Evolutionary conservation across 2,329 filamentous ascomycete species (phyloP).

Genomic region (Fusarium sororula): DNA sequence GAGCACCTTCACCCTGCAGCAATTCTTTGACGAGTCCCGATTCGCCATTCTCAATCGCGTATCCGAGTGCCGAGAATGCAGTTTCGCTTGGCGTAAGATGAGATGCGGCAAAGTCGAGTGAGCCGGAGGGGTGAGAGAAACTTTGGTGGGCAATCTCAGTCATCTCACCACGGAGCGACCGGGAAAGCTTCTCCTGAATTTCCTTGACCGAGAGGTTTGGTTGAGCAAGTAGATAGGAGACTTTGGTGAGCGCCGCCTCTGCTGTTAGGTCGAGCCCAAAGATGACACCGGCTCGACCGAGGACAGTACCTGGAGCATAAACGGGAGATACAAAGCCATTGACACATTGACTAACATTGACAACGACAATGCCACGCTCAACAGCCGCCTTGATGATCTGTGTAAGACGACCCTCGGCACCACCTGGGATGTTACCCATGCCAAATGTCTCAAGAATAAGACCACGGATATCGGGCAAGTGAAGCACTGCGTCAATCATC

Average conservation of each 20-base stretch:
- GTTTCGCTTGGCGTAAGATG: constrained; percentile 62
- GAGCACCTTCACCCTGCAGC: constrained; percentile 70
- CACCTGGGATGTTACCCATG: constrained; percentile 89
- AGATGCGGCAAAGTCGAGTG: constrained; percentile 53
- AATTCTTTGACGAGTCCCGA: constrained; percentile 72
- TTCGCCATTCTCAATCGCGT: constrained; percentile 80
- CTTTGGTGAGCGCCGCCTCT: constrained; percentile 89
- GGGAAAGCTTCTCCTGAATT: constrained; percentile 75
- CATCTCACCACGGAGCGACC: constrained; percentile 83
- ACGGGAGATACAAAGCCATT: constrained; percentile 79
- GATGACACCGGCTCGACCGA: constrained; percentile 85
- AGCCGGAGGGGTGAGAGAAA: constrained; percentile 77
- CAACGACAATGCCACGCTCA: constrained; percentile 81
- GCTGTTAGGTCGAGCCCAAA: constrained; percentile 90
- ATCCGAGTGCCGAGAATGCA: constrained; percentile 80
- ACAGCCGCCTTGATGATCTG: constrained; percentile 81
- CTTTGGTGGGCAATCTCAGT: constrained; percentile 77
- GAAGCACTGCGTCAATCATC: constrained; percentile 87
- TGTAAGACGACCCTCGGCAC: constrained; percentile 80
- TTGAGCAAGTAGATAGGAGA: constrained; percentile 82
- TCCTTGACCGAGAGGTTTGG: constrained; percentile 71
- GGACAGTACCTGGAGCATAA: constrained; percentile 80
- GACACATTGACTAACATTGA: constrained; percentile 91
- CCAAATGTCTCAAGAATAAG: constrained; percentile 92
- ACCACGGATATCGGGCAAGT: constrained; percentile 78